A percentile compares a stretch with the other conserved stretches of the same genome.
Conservation (phyloP, 2,329 filamentous ascomycete genomes). For the Aspergillus proliferans region DNA sequence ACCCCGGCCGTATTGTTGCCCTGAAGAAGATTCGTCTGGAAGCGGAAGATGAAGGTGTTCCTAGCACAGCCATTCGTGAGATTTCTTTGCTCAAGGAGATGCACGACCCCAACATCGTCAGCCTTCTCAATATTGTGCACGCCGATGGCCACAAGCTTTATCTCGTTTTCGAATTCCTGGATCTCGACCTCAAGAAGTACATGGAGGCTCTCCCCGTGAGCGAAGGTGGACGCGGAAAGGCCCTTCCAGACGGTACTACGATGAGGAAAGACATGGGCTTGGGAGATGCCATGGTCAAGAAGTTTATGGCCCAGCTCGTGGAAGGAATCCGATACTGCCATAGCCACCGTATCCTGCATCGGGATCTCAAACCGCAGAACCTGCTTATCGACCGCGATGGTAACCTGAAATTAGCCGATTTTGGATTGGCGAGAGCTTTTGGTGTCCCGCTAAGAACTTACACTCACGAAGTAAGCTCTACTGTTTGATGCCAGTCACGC, state of each 20-base stretch:
- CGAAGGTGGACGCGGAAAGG: conserved; percentile 78
- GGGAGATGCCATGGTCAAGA: conserved; percentile 76
- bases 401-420: conserved; percentile 86
- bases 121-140: conserved; percentile 85
- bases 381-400: conserved; percentile 78
- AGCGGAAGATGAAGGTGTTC: conserved; percentile 89
- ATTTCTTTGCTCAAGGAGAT: conserved; percentile 93
- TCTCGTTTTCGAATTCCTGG: conserved; percentile 86
- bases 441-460: conserved; percentile 87
- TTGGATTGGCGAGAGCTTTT: conserved; percentile 82
- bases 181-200: conserved; percentile 89
- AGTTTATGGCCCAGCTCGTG: conserved; percentile 85
- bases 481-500: background rate
- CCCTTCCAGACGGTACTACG: conserved; percentile 70
- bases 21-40: conserved; percentile 94
- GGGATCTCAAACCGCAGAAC: conserved; percentile 87
- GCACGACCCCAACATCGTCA: conserved; percentile 84
- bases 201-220: conserved; percentile 84
- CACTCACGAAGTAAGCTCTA: conserved; percentile 65
- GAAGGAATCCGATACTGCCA: conserved; percentile 84
- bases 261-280: conserved; percentile 63
- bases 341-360: conserved; percentile 77
- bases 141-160: conserved; percentile 93
- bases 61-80: conserved; percentile 86
- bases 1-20: conserved; percentile 78